Base-by-base conservation (phyloP, 768 basidiomycete genomes). In the Mycena epipterygia region DNA sequence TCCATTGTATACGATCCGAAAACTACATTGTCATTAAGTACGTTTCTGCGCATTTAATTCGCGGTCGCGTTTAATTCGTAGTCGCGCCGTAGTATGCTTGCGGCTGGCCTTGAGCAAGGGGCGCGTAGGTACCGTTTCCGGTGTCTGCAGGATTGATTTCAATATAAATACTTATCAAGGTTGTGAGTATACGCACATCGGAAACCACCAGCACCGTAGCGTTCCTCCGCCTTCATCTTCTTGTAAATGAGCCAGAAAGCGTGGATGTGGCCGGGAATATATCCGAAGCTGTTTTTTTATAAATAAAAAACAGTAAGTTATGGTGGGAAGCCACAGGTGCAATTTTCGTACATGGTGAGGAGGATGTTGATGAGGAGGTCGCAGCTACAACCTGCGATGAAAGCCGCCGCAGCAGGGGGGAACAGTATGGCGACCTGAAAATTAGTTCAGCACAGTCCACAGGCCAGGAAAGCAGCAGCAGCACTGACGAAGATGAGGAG, bases 221-320 rank as follows among this genome's bases (percentile, higher is more conserved):
- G 86, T 75, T 95, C 94, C 75, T 95, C 93, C 0, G 95, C 95
- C 75, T 93, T 87, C 87, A 95, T 95, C 87, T 92, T 93, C 87
- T 87, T 92, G 83, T 95, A 95, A 65, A 96, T 95, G 60, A 97
- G 86, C 93, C 93, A 95, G 83, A 95, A 95, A 2, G 94, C 93
- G 77, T 96, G 94, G 52, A 88, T 82, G 48, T 85, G 84, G n/a
- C 87, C 93, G 0, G 94, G 93, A 61, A 95, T 79, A 79, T 93
- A 95, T 7, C 95, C 95, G 68, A 95, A 86, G 60, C 93, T 93
- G 21, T 35, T 25, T 11, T 52, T 16, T 4, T 41, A 33, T 66
- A 11, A 61, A 44, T 37, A 41, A 14, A 39, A 23, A 25, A 68
- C 29, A 48, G 52, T 19, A 19, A 30, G 61, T 2, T 39, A 60